Base-by-base conservation (phyloP, 106 monocot genomes). In the Phalaenopsis aphrodite region DNA sequence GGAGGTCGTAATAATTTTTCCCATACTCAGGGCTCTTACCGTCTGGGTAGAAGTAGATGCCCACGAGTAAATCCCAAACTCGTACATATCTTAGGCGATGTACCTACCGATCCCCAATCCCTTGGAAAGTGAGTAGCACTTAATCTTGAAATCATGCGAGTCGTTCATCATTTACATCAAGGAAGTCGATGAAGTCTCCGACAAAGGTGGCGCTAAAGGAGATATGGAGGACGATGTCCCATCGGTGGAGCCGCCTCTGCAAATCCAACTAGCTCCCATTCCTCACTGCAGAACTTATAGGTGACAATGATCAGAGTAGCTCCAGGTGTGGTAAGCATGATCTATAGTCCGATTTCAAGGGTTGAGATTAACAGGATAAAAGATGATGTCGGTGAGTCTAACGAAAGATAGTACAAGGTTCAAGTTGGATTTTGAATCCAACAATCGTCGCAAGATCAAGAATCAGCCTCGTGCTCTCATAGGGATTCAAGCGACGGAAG, bases 131-230 rank as follows among this genome's bases (percentile, higher is more conserved):
- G 75, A 83, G 76, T 76, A 83, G 12, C 72, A 77, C 61, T 48
- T 58, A 39, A 86, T 80, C 56, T 57, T 48, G 76, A 86, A 86
- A 42, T 75, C 73, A 77, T 86, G 86, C 18, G 76, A 72, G 8
- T 79, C 82, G 16, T 68, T 79, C 73, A 76, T 79, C 19, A 83
- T 76, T 38, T 83, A 23, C 23, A 77, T 55, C 49, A 77, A n/a
- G 18, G 75, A 56, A 48, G 46, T 78, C 46, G 81, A 85, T 17
- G 72, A 23, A 56, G 78, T 58, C 56, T 55, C 78, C 37, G 57
- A 17, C 37, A 57, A 41, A 39, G 78, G 30, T n/a, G 41, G 78
- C 30, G 48, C 48, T 76, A 48, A 49, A 76, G 21, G 76, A 48
- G n/a, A 30, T 10, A 11, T 43, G 9, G 76, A 76, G 41, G 76